These are phyloP conservation scores for Pseudocercospora fijiensis DNA, from an alignment of 2,329 filamentous ascomycete genomes.

Conservation along the genomic window DNA sequence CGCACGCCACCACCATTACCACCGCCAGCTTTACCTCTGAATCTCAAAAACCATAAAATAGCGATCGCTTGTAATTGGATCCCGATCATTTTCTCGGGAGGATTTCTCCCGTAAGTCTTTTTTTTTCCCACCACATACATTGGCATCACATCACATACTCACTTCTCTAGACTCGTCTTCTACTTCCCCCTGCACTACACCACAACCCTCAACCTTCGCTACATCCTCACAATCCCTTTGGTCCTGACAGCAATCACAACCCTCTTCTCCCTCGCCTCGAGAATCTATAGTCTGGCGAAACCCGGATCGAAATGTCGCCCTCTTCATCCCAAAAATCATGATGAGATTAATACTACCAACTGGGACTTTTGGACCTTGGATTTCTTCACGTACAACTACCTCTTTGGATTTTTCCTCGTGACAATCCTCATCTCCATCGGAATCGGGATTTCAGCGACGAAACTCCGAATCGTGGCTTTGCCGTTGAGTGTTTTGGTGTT, in stretches of 20 bases:
- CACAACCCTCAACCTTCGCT: neutral
- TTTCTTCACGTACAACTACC: slow-evolving; percentile 20
- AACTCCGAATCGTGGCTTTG: neutral
- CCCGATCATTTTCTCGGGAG: slow-evolving; percentile 8
- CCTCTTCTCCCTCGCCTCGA: neutral
- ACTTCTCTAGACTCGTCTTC: slow-evolving; percentile 2
- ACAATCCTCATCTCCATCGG: slow-evolving; percentile 14
- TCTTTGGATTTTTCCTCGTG: slow-evolving; percentile 11
- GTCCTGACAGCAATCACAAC: slow-evolving; percentile 11
- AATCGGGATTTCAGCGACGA: neutral
- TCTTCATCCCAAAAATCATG: neutral
- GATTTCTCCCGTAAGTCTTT: slow-evolving; percentile 8
- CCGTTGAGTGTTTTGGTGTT: neutral
- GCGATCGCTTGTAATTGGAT: slow-evolving; percentile 11
- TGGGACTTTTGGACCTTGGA: neutral
- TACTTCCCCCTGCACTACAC: slow-evolving; percentile 17
- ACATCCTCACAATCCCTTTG: slow-evolving; percentile 12
- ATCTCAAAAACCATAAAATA: slow-evolving; percentile 12
- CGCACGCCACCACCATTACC: neutral
- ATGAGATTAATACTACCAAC: too few species aligned
- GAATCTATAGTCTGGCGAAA: neutral
- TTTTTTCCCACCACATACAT: neutral
- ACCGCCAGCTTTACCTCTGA: slow-evolving; percentile 8
- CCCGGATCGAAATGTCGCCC: slow-evolving; percentile 6
- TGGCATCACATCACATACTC: neutral